Base-by-base conservation (phyloP, 2,329 filamentous ascomycete species). In the Arthroderma uncinatum region DNA sequence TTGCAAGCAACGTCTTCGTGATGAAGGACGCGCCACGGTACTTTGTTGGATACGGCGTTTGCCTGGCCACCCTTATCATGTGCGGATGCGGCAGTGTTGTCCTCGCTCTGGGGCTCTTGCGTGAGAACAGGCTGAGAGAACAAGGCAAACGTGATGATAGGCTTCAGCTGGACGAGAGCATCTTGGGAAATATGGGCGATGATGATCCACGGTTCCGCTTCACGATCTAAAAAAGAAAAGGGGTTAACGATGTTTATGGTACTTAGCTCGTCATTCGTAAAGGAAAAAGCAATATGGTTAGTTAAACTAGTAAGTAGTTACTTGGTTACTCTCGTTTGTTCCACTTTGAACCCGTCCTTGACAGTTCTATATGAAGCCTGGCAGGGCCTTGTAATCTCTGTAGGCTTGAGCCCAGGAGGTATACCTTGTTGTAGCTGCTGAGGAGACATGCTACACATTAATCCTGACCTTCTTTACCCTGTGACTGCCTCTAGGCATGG, bases 201-300 rank as follows among this genome's bases (percentile, higher is more conserved):
- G 62, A 67, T 40, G 61, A 69, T 58, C 71, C 68, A 12, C 59
- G 64, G 16, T 71, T 70, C 60, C 64, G 67, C 16, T 71, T 70
- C 57, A 67, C 61, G 39, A 64, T 69, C 54, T 69, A 37, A 57
- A 16, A 25, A 39, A 47, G 30, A 55, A 25, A 19, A 55, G 16
- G 8, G 6, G 2, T 53, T 21, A 36, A 21, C 30, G 14, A 10
- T n/a, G 10, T 12, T 28, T 12, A 28, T 28, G 23, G 23, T n/a
- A 28, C 5, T n/a, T 16, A 48, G 28, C 23, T 19, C 23, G 28
- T 19, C 23, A 52, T n/a, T 14, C 25, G 21, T 52, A 52, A 21
- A 42, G n/a, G n/a, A n/a, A n/a, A n/a, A n/a, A n/a, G n/a, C n/a
- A n/a, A n/a, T n/a, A n/a, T n/a, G n/a, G n/a, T n/a, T n/a, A n/a